Base-by-base conservation (phyloP, 1,284 basidiomycete genomes). In the Ustilago shanxiensis region DNA sequence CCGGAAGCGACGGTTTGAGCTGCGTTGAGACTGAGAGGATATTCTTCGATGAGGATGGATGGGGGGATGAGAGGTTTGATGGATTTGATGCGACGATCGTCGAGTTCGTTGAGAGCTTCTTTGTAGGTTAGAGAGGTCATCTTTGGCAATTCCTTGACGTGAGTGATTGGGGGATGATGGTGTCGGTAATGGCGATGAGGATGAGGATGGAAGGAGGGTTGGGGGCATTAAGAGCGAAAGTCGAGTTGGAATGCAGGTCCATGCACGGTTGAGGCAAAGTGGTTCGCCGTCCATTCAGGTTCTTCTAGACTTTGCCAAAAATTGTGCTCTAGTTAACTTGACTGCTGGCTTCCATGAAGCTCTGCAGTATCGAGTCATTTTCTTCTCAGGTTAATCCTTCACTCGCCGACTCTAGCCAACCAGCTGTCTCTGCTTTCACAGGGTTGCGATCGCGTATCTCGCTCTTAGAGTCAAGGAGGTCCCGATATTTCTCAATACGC, bases 21-120 rank as follows among this genome's bases (percentile, higher is more conserved):
- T 1, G 83, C 83, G 6, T 67, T 41, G 14, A 82, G 65, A 13
- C 74, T 62, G 20, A 85, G 76, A 18, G 83, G 83, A 56, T 84
- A 84, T 50, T 85, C 83, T 50, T 85, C 83, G 66, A 81, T 66
- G 33, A 85, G 71, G 45, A 85, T 83, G 65, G 84, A 83, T 2
- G 83, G 83, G 2, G 83, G 83, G 45, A 85, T 72, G 45, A 85
- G 71, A 7, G 83, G 83, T 65, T 82, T 80, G 76, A 84, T 81
- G 45, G 71, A 79, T 62, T 80, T 80, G 67, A 85, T 85, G 28
- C 82, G 75, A 11, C 81, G 66, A 60, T 85, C 83, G 56, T 85
- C 83, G 26, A 85, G 79, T 74, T 83, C 82, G 68, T 81, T 81
- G 56, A 81, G 74, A 20, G 79, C 78, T 35, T 81, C 81, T 29